Evolutionary conservation across 306 rosid species (phyloP), one percentile per base, ranked within the genome.

Genomic region (Ceratonia siliqua): DNA sequence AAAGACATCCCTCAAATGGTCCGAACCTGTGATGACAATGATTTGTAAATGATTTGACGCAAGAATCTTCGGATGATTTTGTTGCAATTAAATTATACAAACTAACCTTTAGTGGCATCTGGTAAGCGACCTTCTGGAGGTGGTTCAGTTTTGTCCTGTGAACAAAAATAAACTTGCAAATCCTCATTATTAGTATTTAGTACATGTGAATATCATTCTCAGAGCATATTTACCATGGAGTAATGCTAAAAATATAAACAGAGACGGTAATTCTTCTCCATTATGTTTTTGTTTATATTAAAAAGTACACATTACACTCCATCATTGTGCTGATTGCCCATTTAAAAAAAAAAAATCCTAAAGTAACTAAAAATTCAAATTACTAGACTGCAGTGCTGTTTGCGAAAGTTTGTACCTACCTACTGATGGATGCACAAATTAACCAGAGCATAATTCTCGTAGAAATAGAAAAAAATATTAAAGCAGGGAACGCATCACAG

Each of bases 61-160:
- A 35, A 46, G 12, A 53, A 64, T 27, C 3, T 57, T 20, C 8
- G 0, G 42, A 12, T 10, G 15, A 62, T 25, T n/a, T 36, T 28
- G 1, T 15, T 20, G 48, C 50, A 24, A 18, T 39, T 36, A 17
- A 5, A 43, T 14, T 64, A 15, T 38, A 21, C 14, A 35, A 57
- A 25, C 73, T 12, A 39, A 89, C 91, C 94, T 70, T 87, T 83
- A 2, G 45, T 76, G 52, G 90, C 90, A 77, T 83, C 57, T 17
- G 94, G 91, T 56, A 89, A 78, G 20, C 91, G 91, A 58, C 91
- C 94, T 79, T 89, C 94, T 10, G 90, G 91, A 7, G 90, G 88
- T 5, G 88, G 75, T 33, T 83, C 88, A 32, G 74, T 74, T 73
- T 87, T 87, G 79, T 85, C 94, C 91, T 87, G 82, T 11, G 50